Evolutionary conservation across 202 grass and related monocot species (phyloP), one percentile per base, ranked within the genome.

Genomic region (Panicum virgatum): DNA sequence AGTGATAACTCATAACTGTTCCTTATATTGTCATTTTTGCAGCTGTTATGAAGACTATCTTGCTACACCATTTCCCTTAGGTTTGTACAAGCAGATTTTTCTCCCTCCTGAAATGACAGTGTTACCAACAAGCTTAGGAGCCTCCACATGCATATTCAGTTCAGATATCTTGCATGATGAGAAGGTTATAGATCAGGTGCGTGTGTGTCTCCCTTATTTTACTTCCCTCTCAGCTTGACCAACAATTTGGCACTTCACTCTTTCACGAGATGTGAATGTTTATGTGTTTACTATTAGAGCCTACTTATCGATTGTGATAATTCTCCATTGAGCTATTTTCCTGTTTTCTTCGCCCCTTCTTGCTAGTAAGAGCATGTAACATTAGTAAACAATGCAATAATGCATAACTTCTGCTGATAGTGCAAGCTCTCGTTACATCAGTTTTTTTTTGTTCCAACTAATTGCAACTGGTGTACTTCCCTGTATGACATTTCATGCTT

Each of bases 31-130:
- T 80, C 82, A 38, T 82, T 83, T 34, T 80, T 90, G 71, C 87
- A 98, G 96, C 71, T 79, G 89, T 83, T 98, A 96, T 29, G 92
- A 98, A 89, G 90, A 98, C 81, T 98, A 96, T 82, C 96, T 98
- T 76, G 87, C 87, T 56, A 73, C 80, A 73, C 25, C 76, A 50
- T 98, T 96, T 92, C 96, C 96, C 50, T 93, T 98, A 78, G 96
- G 92, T 76, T 90, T 88, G 43, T 98, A 93, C 83, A 98, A 98
- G 58, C 92, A 96, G 56, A 85, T 96, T 58, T 98, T 98, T 79
- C 82, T 98, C 79, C 96, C 92, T 36, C 71, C 92, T 78, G 96
- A 98, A 85, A 83, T 92, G 72, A 75, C 88, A 72, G 68, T 93
- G 58, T 92, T 86, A 13, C 89, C 85, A 67, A 80, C 82, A 73